Base-by-base conservation (phyloP, 2,329 filamentous ascomycete genomes). In the Thielaviopsis punctulata region DNA sequence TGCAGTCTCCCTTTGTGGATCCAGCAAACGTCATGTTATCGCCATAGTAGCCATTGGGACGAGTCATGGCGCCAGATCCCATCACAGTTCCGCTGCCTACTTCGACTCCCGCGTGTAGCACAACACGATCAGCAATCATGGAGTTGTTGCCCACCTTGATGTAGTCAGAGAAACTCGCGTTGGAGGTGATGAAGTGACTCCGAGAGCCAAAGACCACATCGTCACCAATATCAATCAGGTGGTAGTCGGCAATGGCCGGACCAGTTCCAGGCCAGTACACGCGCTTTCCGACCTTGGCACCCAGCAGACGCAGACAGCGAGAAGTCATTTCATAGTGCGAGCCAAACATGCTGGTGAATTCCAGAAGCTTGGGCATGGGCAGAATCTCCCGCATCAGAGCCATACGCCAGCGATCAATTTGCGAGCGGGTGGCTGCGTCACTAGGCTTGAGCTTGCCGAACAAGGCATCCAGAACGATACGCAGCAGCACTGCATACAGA, bases 191-290 rank as follows among this genome's bases (percentile, higher is more conserved):
- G 0, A 79, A 58, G 52, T 75, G 68, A 2, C 73, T 70, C 2
- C 73, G 68, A 12, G 73, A 77, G 0, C 75, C 75, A 56, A 79
- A 78, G 9, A 78, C 73, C n/a, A 78, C 74, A 60, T 78, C 71
- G 52, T 77, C 69, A 9, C 75, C 75, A 55, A 78, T 65, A 22
- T 77, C 68, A 10, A 78, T 58, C 1, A 77, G 63, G 55, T 76
- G 71, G 56, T 76, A 77, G 56, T 77, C 72, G 15, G 71, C 67
- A 33, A 77, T 69, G 1, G 62, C 63, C 1, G 73, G 75, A 0
- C 74, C 74, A 15, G 71, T 75, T 8, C 74, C 74, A 2, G 74
- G 75, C 75, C 75, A 77, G 60, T 77, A 77, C 0, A 77, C 69
- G 4, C 70, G 67, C 58, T 68, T 66, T 22, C 75, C 75, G 41